These are phyloP conservation scores for Colletotrichum sp. DNA, from an alignment of 2,329 filamentous ascomycete genomes.

Conservation along the genomic window DNA sequence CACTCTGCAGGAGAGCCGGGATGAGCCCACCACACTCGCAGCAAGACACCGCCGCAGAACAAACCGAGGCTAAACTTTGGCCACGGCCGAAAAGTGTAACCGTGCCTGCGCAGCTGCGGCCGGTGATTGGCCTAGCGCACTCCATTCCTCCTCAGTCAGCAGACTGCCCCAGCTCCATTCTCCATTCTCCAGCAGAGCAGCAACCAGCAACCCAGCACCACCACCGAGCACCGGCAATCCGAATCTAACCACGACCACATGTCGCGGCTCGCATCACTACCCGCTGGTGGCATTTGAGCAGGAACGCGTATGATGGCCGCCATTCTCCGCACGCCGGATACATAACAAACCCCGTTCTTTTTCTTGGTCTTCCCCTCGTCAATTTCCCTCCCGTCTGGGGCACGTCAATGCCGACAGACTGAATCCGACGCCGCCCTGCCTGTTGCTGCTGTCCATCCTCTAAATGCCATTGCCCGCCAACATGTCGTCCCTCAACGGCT, in stretches of 20 bases:
- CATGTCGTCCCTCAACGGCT: constrained; percentile 49
- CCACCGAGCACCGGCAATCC: constrained; percentile 8
- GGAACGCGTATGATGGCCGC: constrained; percentile 24
- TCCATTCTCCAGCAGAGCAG: background rate
- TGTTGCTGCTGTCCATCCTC: background rate
- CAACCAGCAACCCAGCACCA: constrained; percentile 1
- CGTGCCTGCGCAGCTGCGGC: background rate
- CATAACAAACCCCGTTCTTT: constrained; percentile 21
- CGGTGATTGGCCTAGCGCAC: background rate
- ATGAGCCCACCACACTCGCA: background rate
- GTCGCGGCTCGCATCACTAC: constrained; percentile 10
- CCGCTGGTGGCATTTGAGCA: constrained; percentile 16
- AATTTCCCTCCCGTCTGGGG: constrained; percentile 14
- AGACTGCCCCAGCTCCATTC: constrained; percentile 10
- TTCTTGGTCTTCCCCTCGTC: constrained; percentile 1
- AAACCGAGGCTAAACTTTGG: constrained; percentile 22
- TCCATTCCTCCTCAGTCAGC: constrained; percentile 13
- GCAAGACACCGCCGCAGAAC: background rate
- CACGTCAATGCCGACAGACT: constrained; percentile 20
- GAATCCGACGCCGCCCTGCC: background rate
- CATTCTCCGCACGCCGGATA: constrained; percentile 21
- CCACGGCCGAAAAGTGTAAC: constrained; percentile 20
- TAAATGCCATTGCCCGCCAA: constrained; percentile 15
- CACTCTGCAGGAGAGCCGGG: background rate
- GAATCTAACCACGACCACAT: constrained; percentile 20